Base-by-base conservation (phyloP, 2,329 filamentous ascomycete species). In the Zasmidium cellare region DNA sequence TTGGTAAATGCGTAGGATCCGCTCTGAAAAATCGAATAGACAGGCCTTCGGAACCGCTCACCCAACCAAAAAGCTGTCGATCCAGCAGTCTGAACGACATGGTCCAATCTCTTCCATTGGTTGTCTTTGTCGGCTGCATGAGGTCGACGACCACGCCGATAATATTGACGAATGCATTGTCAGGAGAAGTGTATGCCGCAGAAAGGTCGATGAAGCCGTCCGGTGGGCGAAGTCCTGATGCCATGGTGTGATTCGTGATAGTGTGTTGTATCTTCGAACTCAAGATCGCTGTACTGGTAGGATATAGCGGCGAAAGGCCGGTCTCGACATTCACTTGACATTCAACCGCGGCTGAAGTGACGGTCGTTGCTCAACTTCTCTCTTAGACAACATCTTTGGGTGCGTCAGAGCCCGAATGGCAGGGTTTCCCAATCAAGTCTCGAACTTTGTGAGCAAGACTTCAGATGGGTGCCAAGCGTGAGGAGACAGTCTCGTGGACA, bases 71-170 rank as follows among this genome's bases (percentile, higher is more conserved):
- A 1, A 68, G 57, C n/a, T 24, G 38, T 9, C 52, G 56, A 63
- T 80, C 78, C 53, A 75, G 69, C 11, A 80, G 61, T 20, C 64
- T 72, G 64, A 79, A 74, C 14, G 74, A 52, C 61, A 67, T 64
- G 41, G 35, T 41, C 12, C 11, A 41, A 5, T 57, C 62, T 16
- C 73, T 61, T 22, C 71, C 67, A 20, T 82, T 80, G 54, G 60
- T 76, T 1, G 85, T 85, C 11, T 70, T 56, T 0, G 77, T 78
- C 1, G 85, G 82, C 0, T 79, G 73, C 56, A 84, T 80, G 50
- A 80, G 81, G 65, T 93, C 89, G 52, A 84, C 83, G 2, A 93
- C 83, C 3, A 93, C 74, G 1, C 91, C 92, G 51, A 91, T 81
- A 44, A 94, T 75, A 73, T 79, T 87, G 62, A 87, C 77, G 56